These are phyloP conservation scores for Neurospora africana DNA, from an alignment of 495 filamentous ascomycete genomes.

Conservation along the genomic window DNA sequence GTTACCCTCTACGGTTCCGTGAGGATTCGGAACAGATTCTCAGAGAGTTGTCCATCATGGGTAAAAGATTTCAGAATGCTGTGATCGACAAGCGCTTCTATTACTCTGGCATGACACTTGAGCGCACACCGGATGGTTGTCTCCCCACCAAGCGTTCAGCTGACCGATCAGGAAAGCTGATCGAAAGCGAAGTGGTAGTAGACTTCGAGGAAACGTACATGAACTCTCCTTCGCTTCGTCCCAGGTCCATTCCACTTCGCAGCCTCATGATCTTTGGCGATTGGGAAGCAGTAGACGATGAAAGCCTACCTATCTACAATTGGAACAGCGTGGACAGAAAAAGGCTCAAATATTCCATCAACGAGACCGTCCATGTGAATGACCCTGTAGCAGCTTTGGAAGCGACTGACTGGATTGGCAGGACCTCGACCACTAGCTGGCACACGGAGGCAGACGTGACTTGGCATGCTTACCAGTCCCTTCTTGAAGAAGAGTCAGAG, in stretches of 20 bases:
- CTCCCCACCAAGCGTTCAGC: not conserved
- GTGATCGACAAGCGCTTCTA: not conserved
- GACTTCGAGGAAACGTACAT: not conserved
- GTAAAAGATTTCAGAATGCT: not conserved
- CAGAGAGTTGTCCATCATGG: not conserved
- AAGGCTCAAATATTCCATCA: no score
- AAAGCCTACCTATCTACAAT: no score
- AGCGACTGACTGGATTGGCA: no score
- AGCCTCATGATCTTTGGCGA: not conserved
- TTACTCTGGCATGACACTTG: not conserved
- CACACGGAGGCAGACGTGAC: no score
- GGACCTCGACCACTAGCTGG: no score
- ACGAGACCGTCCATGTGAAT: no score
- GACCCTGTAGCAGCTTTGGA: no score
- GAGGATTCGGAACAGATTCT: not conserved
- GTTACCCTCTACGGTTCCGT: not conserved
- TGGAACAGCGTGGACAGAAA: no score
- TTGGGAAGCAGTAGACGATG: no score
- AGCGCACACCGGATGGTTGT: not conserved
- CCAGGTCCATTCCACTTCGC: not conserved
- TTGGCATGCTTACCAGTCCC: no score
- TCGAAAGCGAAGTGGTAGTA: not conserved
- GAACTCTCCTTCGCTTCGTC: not conserved
- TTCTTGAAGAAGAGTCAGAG: no score
- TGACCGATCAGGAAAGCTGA: not conserved